Evolutionary conservation across 176 grass and related monocot species (phyloP).

Genomic region (Eragrostis nindensis): DNA sequence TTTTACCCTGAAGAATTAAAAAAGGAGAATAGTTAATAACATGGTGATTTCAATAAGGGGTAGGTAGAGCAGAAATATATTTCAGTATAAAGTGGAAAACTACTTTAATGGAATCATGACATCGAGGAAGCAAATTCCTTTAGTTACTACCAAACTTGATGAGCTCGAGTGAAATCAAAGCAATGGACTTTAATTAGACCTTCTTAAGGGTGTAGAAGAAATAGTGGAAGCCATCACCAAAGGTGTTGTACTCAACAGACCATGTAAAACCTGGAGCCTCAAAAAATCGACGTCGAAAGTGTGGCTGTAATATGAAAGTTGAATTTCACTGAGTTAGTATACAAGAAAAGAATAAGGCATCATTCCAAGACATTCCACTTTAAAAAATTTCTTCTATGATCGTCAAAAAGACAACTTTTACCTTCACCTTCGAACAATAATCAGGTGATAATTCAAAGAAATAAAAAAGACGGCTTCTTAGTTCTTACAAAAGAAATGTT

Average conservation of each 20-base stretch:
- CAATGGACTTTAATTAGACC: constrained; percentile 38
- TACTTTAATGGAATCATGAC: neutral
- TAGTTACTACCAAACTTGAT: neutral
- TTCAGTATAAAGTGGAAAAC: neutral
- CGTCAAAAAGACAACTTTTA: too few species aligned
- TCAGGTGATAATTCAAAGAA: neutral
- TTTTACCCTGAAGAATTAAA: constrained; percentile 58
- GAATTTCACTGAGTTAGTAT: too few species aligned
- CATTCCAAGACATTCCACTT: neutral
- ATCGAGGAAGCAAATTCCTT: neutral
- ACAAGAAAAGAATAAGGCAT: neutral
- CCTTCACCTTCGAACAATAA: too few species aligned
- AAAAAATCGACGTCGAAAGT: constrained; percentile 74
- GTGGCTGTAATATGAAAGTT: constrained; percentile 73
- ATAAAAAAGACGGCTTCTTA: too few species aligned
- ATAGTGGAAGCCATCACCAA: constrained; percentile 89
- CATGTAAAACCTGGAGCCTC: constrained; percentile 77
- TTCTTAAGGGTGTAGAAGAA: constrained; percentile 86
- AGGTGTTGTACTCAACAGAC: constrained; percentile 80
- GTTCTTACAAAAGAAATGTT: too few species aligned
- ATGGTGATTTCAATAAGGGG: neutral
- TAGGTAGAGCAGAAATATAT: neutral
- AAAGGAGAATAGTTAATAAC: neutral
- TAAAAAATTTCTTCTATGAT: neutral
- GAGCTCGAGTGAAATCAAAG: constrained; percentile 2